Evolutionary conservation across 345 rosid species (phyloP), one percentile per base, ranked within the genome.

Genomic region (Linum usitatissimum): DNA sequence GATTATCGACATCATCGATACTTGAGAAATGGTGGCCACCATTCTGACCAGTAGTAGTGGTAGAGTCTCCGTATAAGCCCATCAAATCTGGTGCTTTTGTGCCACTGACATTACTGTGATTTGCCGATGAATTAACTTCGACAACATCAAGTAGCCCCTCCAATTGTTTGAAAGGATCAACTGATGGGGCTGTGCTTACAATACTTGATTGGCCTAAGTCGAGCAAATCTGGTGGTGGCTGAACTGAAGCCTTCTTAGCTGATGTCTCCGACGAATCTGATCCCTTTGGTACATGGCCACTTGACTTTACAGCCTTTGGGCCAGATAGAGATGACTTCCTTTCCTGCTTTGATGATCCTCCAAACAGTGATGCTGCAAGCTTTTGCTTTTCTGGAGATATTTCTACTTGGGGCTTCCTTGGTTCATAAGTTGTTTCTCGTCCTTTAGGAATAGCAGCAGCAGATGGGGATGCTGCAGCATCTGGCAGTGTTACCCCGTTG

Each of bases 361-460:
- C 97, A 70, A 93, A 93, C 63, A 93, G 68, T 42, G 99, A 90
- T 55, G 97, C 99, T 61, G 96, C 99, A n/a, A 93, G 97, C 80
- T 84, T 90, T 85, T 93, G 92, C 76, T 87, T 93, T 75, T 90
- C 97, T 15, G 84, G 79, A 61, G 88, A 75, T 21, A 87, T 68
- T 73, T 89, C 96, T 70, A 76, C 74, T 65, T 78, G 75, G 0
- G 84, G 76, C 73, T 77, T 87, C 83, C 73, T 86, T 60, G 86
- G 73, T 68, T 84, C 87, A 28, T 80, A 76, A 49, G 71, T 48
- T 17, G 68, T 69, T 71, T 80, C 86, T 60, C 69, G 79, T 28
- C 79, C 73, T 72, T 74, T 84, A 38, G 88, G 67, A 53, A 69
- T 23, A 23, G 28, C 79, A 70, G 68, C 67, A 34, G 88, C 61